phyloP scores from a whole-genome alignment of 2,329 filamentous ascomycete species.

The Cryphonectria parasitica region DNA sequence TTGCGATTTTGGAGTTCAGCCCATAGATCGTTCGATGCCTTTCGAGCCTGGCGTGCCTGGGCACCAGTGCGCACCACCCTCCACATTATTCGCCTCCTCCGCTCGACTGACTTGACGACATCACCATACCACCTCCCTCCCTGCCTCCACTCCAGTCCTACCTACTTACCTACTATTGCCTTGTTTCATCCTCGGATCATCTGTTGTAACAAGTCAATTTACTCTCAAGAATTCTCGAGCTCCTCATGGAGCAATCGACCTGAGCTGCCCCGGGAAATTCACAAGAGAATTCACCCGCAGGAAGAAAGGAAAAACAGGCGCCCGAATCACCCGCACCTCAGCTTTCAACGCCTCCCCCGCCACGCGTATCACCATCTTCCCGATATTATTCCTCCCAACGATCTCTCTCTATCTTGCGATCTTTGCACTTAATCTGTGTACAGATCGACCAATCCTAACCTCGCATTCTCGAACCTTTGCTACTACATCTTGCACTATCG shows the following conservation, averaged over 20 bases:
- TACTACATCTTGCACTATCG: constrained; percentile 20
- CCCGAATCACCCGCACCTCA: constrained; percentile 3
- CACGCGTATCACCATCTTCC: constrained; percentile 14
- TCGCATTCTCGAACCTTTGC: not conserved
- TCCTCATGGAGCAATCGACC: constrained; percentile 27
- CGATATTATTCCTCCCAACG: not conserved
- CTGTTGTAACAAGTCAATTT: constrained; percentile 9
- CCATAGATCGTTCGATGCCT: constrained; percentile 25
- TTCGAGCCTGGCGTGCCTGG: constrained; percentile 1
- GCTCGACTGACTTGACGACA: constrained; percentile 29
- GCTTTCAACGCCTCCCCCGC: constrained; percentile 6
- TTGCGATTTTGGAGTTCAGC: not conserved
- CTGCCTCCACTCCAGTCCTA: not conserved
- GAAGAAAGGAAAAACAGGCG: not conserved
- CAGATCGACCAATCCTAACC: not conserved
- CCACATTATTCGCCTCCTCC: constrained; percentile 20
- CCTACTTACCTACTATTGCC: not conserved
- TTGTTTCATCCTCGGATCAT: constrained; percentile 17
- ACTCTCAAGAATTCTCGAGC: not conserved
- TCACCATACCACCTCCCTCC: constrained; percentile 17
- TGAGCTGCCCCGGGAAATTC: constrained; percentile 20
- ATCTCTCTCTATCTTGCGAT: not conserved
- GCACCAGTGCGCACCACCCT: constrained; percentile 20
- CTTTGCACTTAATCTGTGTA: not conserved
- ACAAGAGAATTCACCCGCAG: constrained; percentile 12